phyloP scores from a whole-genome alignment of 305 asterid species.

The Rubia occidens region DNA sequence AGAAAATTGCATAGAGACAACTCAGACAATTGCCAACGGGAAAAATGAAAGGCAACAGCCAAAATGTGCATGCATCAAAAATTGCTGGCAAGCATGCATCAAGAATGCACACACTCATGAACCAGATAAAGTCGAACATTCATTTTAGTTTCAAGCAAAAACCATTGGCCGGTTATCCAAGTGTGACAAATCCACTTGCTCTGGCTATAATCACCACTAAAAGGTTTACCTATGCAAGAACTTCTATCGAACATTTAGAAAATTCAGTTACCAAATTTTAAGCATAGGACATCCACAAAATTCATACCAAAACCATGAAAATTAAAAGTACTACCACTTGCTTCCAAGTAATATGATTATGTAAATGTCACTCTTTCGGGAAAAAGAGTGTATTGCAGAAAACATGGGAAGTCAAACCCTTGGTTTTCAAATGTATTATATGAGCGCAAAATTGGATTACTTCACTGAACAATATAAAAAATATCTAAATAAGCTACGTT shows the following conservation, averaged over 20 bases:
- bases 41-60: not conserved
- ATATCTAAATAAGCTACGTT: not conserved
- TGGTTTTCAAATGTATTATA: not conserved
- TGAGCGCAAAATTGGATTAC: not conserved
- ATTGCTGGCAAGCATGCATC: too few species aligned
- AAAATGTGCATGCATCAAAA: not conserved
- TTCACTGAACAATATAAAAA: not conserved
- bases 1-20: conserved; percentile 18
- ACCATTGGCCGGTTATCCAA: not conserved
- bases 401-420: not conserved
- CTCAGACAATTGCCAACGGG: not conserved
- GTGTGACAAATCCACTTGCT: not conserved
- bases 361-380: not conserved
- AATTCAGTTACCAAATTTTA: not conserved
- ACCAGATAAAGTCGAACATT: not conserved
- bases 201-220: not conserved
- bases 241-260: not conserved
- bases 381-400: not conserved
- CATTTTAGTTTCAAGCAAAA: not conserved
- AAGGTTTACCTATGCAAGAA: not conserved
- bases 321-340: not conserved
- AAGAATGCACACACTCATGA: not conserved
- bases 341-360: not conserved
- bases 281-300: not conserved
- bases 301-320: not conserved